Evolutionary conservation across 75 land plant species (phyloP).

Genomic region (Adiantum capillusveneris): DNA sequence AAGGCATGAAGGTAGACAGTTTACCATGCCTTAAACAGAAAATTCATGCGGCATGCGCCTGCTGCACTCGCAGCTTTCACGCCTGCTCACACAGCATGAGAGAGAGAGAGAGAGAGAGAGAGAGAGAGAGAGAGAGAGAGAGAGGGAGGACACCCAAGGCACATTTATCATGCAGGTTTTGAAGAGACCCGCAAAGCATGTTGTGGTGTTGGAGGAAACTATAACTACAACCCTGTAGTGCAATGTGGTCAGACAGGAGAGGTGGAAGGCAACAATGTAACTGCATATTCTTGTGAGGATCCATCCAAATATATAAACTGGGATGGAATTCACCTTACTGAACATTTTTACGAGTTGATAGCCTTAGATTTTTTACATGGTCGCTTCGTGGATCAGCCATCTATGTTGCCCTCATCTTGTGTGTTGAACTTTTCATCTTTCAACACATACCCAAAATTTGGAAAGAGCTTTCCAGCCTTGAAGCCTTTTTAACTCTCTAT

Average conservation of each 20-base stretch:
- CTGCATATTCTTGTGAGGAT: constrained; percentile 4
- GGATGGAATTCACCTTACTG: constrained; percentile 28
- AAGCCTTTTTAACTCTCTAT: no score
- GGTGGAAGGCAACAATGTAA: neutral
- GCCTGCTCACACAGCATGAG: no score
- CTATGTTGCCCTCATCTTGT: neutral
- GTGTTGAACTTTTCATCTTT: neutral
- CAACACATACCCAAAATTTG: neutral
- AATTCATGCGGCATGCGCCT: no score
- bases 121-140: constrained; percentile 7
- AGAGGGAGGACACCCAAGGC: neutral
- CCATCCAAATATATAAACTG: constrained; percentile 16
- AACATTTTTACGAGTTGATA: constrained; percentile 19
- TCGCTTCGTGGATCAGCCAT: constrained; percentile 2
- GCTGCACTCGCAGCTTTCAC: no score
- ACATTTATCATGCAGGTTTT: constrained; percentile 5
- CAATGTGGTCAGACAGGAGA: constrained; percentile 9
- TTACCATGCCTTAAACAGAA: no score
- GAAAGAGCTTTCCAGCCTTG: no score
- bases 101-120: constrained; percentile 7
- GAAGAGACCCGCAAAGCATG: constrained; percentile 11
- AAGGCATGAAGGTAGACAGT: no score
- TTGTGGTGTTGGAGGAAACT: constrained; percentile 18
- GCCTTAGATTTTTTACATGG: constrained; percentile 11
- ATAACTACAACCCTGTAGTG: constrained; percentile 14